A percentile compares a stretch with the other conserved stretches of the same genome.
Conservation (phyloP, 1,284 basidiomycete genomes). For the Puccinia sorghi region DNA sequence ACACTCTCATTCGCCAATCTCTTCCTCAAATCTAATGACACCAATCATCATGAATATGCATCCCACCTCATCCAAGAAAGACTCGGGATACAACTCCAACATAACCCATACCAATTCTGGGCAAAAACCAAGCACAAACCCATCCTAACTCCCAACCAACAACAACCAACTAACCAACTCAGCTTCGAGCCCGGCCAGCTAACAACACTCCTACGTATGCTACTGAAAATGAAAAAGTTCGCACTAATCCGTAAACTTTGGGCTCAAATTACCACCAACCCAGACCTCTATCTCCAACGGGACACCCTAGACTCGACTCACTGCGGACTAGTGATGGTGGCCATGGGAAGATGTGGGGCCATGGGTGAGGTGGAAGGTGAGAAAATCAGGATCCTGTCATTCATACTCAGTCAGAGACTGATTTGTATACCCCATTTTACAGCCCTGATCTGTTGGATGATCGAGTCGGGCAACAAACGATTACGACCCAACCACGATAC, state of each 20-base stretch:
- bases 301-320: slow-evolving; percentile 49
- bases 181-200: slow-evolving; percentile 51
- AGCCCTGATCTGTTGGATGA: slow-evolving; percentile 44
- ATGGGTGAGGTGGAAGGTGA: slow-evolving; percentile 52
- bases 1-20: slow-evolving; percentile 25
- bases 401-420: not conserved
- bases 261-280: slow-evolving; percentile 52
- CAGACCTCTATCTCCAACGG: slow-evolving; percentile 50
- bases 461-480: slow-evolving; percentile 22
- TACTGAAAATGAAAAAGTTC: slow-evolving; percentile 50
- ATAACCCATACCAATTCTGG: slow-evolving; percentile 21
- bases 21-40: slow-evolving; percentile 23
- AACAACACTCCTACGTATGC: slow-evolving; percentile 47
- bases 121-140: slow-evolving; percentile 5
- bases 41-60: not conserved
- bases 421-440: too few species aligned
- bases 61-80: not conserved
- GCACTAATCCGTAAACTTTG: slow-evolving; percentile 49
- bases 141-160: not conserved
- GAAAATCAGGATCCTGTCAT: not conserved
- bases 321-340: slow-evolving; percentile 52
- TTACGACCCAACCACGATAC: slow-evolving; percentile 33
- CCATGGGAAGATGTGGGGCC: slow-evolving; percentile 48
- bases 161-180: not conserved
- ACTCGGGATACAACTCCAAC: slow-evolving; percentile 1